These are phyloP conservation scores for Dryadomyces quercivorus DNA, from an alignment of 2,329 filamentous ascomycete genomes.

Conservation along the genomic window DNA sequence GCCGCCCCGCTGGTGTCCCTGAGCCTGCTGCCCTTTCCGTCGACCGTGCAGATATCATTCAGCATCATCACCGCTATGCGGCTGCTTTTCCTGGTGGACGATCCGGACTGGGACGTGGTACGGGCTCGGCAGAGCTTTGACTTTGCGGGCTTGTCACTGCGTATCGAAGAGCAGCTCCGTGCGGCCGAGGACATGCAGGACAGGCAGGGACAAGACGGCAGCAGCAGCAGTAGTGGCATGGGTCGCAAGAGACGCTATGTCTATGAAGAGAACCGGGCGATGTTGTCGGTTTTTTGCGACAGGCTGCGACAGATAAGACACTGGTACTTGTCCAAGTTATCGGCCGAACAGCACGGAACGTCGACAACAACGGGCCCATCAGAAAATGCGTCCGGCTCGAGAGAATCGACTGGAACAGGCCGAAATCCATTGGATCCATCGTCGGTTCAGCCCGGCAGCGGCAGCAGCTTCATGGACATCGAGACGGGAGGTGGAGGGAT, in stretches of 20 bases:
- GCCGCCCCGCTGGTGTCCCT: slow-evolving; percentile 16
- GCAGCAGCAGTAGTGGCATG: neutral
- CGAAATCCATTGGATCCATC: neutral
- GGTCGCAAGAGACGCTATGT: slow-evolving; percentile 12
- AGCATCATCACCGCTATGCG: slow-evolving; percentile 22
- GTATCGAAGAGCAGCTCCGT: slow-evolving; percentile 18
- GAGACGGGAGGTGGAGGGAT: neutral
- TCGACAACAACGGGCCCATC: neutral
- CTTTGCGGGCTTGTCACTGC: slow-evolving; percentile 16
- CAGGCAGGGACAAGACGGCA: neutral
- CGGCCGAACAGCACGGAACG: slow-evolving; percentile 1
- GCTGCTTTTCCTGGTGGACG: slow-evolving; percentile 21
- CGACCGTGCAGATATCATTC: slow-evolving; percentile 21
- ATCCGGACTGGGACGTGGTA: slow-evolving; percentile 23
- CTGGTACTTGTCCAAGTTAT: slow-evolving; percentile 20
- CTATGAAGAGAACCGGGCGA: slow-evolving; percentile 17
- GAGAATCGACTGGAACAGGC: neutral
- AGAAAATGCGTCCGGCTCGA: neutral
- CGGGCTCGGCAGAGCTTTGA: slow-evolving; percentile 22
- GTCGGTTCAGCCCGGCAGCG: neutral
- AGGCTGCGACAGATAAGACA: slow-evolving; percentile 27
- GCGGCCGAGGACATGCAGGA: slow-evolving; percentile 14
- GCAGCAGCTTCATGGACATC: slow-evolving; percentile 6
- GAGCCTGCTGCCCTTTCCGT: slow-evolving; percentile 19
- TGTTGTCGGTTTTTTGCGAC: slow-evolving; percentile 20